These are phyloP conservation scores for Nothopassalora personata DNA, from an alignment of 2,329 filamentous ascomycete species.

Conservation along the genomic window DNA sequence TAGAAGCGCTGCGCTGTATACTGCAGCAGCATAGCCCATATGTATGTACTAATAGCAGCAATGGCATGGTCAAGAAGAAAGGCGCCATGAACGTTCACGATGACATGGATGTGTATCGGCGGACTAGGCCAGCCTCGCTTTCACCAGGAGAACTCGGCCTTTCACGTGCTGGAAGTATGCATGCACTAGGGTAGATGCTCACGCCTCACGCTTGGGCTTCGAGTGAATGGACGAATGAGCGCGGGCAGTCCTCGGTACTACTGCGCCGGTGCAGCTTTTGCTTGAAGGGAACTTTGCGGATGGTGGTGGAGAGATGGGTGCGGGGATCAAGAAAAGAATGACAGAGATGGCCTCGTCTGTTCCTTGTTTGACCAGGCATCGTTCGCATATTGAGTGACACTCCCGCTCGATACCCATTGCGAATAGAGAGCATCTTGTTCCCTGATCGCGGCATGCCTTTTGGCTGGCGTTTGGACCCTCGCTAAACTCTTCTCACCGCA, in stretches of 20 bases:
- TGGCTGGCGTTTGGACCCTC: not conserved
- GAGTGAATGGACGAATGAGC: not conserved
- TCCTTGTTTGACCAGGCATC: not conserved
- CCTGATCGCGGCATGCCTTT: not conserved
- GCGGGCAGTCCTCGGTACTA: not conserved
- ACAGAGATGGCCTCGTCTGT: not conserved
- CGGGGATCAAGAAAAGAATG: not conserved
- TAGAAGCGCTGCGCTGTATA: not conserved
- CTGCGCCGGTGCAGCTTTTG: not conserved
- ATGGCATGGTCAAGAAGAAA: not conserved
- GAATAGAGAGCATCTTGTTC: not conserved
- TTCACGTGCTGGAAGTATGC: not conserved
- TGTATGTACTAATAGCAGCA: slow-evolving; percentile 9
- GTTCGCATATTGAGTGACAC: not conserved
- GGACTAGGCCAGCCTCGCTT: not conserved
- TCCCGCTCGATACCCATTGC: not conserved
- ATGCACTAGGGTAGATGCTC: not conserved
- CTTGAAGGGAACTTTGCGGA: not conserved
- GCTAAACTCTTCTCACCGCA: not conserved
- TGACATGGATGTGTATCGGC: not conserved
- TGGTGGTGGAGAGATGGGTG: not conserved
- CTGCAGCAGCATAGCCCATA: not conserved
- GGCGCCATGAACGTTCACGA: not conserved
- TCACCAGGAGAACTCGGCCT: not conserved
- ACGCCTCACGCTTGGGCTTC: not conserved